Evolutionary conservation across 306 rosid genomes (phyloP).

Genomic region (Delonix regia): DNA sequence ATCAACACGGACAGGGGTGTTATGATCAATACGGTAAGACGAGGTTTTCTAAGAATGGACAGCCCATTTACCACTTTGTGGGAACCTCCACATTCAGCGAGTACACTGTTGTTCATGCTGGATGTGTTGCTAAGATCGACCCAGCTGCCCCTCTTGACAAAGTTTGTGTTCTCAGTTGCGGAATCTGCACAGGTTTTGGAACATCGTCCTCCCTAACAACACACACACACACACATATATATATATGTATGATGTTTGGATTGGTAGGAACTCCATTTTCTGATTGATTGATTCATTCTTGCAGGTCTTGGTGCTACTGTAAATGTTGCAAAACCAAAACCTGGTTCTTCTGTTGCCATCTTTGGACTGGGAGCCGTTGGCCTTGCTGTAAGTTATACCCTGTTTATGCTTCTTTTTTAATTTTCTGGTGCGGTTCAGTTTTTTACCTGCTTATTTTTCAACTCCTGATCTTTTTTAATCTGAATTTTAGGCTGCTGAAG

Average conservation of each 20-base stretch:
- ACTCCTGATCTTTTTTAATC: background rate
- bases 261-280: background rate
- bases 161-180: constrained; percentile 73
- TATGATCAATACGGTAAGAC: constrained; percentile 51
- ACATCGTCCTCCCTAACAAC: too few relatives aligned
- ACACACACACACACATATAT: too few relatives aligned
- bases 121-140: constrained; percentile 64
- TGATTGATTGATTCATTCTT: background rate
- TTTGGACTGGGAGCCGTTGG: constrained; percentile 75
- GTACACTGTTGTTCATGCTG: constrained; percentile 61
- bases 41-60: constrained; percentile 61
- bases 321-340: constrained; percentile 69
- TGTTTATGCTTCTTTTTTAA: background rate
- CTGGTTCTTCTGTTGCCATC: constrained; percentile 59
- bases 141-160: constrained; percentile 72
- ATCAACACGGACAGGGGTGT: constrained; percentile 64
- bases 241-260: background rate
- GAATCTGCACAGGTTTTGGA: constrained; percentile 60
- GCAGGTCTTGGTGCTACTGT: constrained; percentile 66
- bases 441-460: background rate
- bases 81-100: constrained; percentile 75
- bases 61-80: constrained; percentile 62
- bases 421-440: background rate
- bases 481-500: constrained; percentile 60
- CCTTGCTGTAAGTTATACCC: constrained; percentile 53